Conservation (phyloP, 2,329 filamentous ascomycete species). For the Incumbomyces delicatus region DNA sequence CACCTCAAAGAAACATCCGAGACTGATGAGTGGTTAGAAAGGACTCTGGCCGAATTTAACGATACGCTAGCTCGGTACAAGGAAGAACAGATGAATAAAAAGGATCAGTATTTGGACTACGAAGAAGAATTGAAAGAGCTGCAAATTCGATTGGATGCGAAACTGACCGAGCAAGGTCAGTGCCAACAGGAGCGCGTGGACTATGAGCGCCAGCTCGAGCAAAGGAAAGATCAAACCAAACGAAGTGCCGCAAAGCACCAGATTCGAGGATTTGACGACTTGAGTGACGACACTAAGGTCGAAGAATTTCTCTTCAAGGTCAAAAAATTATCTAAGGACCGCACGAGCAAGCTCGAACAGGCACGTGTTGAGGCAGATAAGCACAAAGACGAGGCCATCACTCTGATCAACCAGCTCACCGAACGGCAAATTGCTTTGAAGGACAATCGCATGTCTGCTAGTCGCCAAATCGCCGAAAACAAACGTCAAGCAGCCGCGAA, state of each 20-base stretch:
- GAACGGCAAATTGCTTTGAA: constrained; percentile 61
- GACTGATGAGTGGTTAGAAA: constrained; percentile 64
- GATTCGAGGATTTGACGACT: constrained; percentile 74
- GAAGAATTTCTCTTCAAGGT: constrained; percentile 69
- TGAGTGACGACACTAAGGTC: constrained; percentile 64
- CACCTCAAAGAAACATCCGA: constrained; percentile 71
- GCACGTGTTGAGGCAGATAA: constrained; percentile 61
- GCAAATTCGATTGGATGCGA: constrained; percentile 20
- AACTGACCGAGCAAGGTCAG: constrained; percentile 52
- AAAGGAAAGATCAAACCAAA: constrained; percentile 64
- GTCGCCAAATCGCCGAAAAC: constrained; percentile 61
- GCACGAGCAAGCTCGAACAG: constrained; percentile 66
- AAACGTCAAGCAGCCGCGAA: constrained; percentile 59
- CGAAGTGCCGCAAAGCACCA: constrained; percentile 66
- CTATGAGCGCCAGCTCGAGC: constrained; percentile 68
- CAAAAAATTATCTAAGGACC: constrained; percentile 64
- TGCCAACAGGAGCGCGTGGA: constrained; percentile 78
- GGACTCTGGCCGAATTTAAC: constrained; percentile 66
- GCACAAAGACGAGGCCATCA: constrained; percentile 66
- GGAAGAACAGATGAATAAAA: constrained; percentile 53
- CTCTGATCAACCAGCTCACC: constrained; percentile 61
- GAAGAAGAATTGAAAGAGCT: constrained; percentile 34
- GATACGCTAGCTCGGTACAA: constrained; percentile 58
- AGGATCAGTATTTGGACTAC: constrained; percentile 57
- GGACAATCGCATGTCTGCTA: constrained; percentile 65